Base-by-base conservation (phyloP, 345 rosid species). In the Populus deltoides region DNA sequence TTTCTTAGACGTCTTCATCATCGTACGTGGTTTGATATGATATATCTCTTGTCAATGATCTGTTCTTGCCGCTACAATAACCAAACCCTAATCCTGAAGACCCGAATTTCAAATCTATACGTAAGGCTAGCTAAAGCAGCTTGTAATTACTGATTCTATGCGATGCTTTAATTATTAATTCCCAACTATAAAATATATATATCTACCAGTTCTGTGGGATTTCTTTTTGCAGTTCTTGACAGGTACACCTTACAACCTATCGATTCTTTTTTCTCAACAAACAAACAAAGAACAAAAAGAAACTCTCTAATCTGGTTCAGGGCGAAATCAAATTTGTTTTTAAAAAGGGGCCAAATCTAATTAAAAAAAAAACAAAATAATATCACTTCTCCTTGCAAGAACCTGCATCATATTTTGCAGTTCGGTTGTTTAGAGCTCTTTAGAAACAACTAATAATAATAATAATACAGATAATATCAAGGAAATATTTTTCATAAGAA, bases 61-160 rank as follows among this genome's bases (percentile, higher is more conserved):
- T 71, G 70, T 61, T 66, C 74, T 80, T 36, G 49, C 47, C 83
- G 78, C 77, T 63, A 43, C 71, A 79, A 7, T 55, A n/a, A 66
- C 76, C 78, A 82, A 81, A 79, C 81, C 79, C 87, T 79, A 81
- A 75, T 74, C 83, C 82, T 79, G 49, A 73, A 66, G 31, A 29
- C 59, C 62, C 16, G 57, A 78, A 76, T 67, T 78, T 72, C 75
- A 80, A n/a, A 59, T 66, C 8, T 75, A 65, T 72, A 71, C 80
- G 74, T 74, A 80, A 80, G 9, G 15, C 7, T 27, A 13, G 66
- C 63, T 11, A 24, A 10, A 9, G 24, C 63, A 59, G 51, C 51
- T 15, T 47, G 17, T 47, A 47, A 3, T 15, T 4, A 15, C 51
- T 15, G 17, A 13, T 4, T 11, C 6, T 10, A 9, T n/a, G 63